These are phyloP conservation scores for Cercospora sojina DNA, from an alignment of 2,329 filamentous ascomycete genomes.

Conservation along the genomic window DNA sequence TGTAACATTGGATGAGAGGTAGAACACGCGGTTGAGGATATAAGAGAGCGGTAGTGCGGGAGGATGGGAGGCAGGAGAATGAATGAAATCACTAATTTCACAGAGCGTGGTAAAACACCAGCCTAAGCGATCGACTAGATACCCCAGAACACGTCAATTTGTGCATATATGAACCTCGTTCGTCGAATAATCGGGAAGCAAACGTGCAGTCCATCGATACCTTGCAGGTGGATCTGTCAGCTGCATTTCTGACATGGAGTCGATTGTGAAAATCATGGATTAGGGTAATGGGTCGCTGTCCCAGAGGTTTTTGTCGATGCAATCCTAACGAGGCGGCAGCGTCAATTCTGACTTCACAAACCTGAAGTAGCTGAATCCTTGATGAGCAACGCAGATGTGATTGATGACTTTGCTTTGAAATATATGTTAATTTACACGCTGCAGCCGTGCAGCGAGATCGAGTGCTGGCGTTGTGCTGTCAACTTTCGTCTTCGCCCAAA, in stretches of 20 bases:
- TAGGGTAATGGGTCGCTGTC: neutral
- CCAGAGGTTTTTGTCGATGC: neutral
- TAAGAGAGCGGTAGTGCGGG: neutral
- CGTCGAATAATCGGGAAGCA: neutral
- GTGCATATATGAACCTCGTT: neutral
- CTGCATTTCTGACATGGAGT: neutral
- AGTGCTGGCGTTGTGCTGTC: neutral
- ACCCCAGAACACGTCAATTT: constrained; percentile 4
- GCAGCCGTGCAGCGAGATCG: neutral
- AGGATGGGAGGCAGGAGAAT: neutral
- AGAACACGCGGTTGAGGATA: neutral
- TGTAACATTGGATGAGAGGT: constrained; percentile 6
- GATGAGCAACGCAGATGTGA: neutral
- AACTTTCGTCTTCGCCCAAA: neutral
- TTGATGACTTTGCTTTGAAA: too few species aligned
- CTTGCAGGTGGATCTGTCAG: neutral
- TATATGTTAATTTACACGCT: too few species aligned
- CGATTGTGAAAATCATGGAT: neutral
- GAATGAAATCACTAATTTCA: neutral
- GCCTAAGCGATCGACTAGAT: constrained; percentile 5
- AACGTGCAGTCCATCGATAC: neutral
- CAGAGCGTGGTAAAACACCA: neutral
- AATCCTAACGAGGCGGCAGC: neutral
- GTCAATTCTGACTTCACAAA: neutral
- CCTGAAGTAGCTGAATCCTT: too few species aligned